phyloP scores from a whole-genome alignment of 2,329 filamentous ascomycete species.

The Coniella lustricola region DNA sequence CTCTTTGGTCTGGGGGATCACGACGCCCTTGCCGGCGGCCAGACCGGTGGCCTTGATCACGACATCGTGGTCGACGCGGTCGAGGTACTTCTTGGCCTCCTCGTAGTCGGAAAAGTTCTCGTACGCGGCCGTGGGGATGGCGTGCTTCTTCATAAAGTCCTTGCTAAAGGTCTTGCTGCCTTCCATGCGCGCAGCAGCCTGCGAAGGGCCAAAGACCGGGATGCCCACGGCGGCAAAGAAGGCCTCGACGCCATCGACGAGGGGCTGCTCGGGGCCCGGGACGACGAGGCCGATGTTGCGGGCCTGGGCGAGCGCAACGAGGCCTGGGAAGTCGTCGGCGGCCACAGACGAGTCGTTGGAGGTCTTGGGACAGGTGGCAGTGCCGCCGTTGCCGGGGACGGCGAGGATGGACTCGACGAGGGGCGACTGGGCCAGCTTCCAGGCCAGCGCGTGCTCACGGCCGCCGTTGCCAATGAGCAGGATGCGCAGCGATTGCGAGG shows the following conservation, averaged over 20 bases:
- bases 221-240: constrained; percentile 72
- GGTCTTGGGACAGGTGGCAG: constrained; percentile 61
- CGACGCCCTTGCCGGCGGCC: constrained; percentile 91
- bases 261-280: constrained; percentile 85
- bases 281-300: constrained; percentile 76
- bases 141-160: constrained; percentile 90
- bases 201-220: constrained; percentile 77
- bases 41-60: constrained; percentile 93
- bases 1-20: constrained; percentile 73
- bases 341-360: constrained; percentile 64
- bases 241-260: constrained; percentile 83
- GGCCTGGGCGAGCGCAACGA: constrained; percentile 68
- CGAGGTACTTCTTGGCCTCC: constrained; percentile 66
- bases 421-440: constrained; percentile 82
- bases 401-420: constrained; percentile 68
- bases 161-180: constrained; percentile 97
- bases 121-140: constrained; percentile 86
- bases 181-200: constrained; percentile 81
- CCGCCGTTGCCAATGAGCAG: constrained; percentile 91
- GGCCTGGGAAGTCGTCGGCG: constrained; percentile 67
- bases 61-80: constrained; percentile 61
- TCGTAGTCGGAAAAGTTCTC: constrained; percentile 79
- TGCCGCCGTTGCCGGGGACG: constrained; percentile 82
- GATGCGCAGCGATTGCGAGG: constrained; percentile 47
- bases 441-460: constrained; percentile 88